Conservation (phyloP, 495 filamentous ascomycete genomes). For the Rostrohypoxylon terebratum region DNA sequence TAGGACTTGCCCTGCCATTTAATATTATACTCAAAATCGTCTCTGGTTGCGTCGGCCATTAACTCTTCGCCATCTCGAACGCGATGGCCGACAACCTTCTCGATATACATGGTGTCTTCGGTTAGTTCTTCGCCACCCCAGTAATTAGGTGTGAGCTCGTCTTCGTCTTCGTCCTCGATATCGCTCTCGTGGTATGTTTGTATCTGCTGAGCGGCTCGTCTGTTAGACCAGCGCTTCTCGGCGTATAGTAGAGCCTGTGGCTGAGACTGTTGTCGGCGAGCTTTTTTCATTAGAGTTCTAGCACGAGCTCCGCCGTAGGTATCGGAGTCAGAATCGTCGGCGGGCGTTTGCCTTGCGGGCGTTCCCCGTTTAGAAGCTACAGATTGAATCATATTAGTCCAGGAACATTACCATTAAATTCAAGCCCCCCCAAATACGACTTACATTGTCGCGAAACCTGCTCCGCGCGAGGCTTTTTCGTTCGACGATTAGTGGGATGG, state of each 20-base stretch:
- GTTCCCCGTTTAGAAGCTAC: conserved; percentile 75
- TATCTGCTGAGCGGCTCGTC: conserved; percentile 81
- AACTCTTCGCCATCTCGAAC: conserved; percentile 74
- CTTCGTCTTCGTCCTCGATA: conserved; percentile 76
- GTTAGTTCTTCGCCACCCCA: conserved; percentile 69
- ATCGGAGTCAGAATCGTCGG: conserved; percentile 74
- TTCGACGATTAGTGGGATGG: conserved; percentile 61
- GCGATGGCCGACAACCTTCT: conserved; percentile 88
- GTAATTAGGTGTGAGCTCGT: conserved; percentile 68
- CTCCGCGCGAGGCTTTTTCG: conserved; percentile 62
- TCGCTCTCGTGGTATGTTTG: conserved; percentile 88
- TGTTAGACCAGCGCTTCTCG: conserved; percentile 87
- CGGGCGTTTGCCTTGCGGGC: conserved; percentile 68
- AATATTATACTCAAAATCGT: conserved; percentile 93
- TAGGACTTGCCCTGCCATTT: conserved; percentile 98
- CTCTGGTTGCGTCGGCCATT: conserved; percentile 68
- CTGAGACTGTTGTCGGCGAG: conserved; percentile 72
- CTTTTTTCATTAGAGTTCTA: conserved; percentile 74
- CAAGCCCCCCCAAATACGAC: conserved; percentile 33
- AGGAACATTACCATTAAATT: neutral
- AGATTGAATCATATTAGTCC: conserved; percentile 44
- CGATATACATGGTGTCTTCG: conserved; percentile 83
- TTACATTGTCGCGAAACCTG: conserved; percentile 63
- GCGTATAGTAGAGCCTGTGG: conserved; percentile 72
- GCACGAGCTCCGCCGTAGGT: conserved; percentile 80